Evolutionary conservation across 176 grass and related monocot species (phyloP).

Genomic region (Carex kokanica): DNA sequence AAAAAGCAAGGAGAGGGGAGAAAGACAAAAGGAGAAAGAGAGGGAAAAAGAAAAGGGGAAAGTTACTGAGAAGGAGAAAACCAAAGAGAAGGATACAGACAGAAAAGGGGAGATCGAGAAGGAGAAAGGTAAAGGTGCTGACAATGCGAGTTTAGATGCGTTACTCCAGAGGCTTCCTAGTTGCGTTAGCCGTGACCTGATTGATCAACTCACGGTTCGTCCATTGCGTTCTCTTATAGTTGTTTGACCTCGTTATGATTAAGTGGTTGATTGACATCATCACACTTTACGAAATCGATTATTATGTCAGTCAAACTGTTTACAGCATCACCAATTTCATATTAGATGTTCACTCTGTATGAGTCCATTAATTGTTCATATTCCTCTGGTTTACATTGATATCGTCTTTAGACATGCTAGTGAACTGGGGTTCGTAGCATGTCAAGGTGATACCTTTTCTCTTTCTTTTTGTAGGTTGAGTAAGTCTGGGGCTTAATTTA

Average conservation of each 20-base stretch:
- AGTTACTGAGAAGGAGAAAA: conserved; percentile 73
- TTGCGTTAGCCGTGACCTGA: conserved; percentile 96
- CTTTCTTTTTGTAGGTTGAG: background rate
- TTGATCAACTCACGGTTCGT: conserved; percentile 89
- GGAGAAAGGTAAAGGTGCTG: conserved; percentile 81
- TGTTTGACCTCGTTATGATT: background rate
- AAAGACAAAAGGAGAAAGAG: conserved; percentile 79
- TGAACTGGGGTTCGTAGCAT: background rate
- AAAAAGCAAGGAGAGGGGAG: conserved; percentile 51
- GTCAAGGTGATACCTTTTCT: background rate
- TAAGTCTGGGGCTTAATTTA: background rate
- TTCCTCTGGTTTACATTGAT: background rate
- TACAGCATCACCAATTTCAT: background rate
- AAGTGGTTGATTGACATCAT: background rate
- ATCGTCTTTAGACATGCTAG: background rate
- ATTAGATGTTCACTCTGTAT: background rate
- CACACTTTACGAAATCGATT: conserved; percentile 11
- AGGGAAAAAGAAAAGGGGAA: conserved; percentile 72
- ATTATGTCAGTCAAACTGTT: conserved; percentile 27
- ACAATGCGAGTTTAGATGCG: conserved; percentile 76
- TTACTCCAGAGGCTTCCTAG: conserved; percentile 82
- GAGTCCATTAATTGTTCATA: background rate
- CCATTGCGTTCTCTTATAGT: conserved; percentile 23
- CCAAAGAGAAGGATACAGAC: conserved; percentile 73
- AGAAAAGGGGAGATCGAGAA: conserved; percentile 85